Conservation (phyloP, 2,329 filamentous ascomycete species). For the Monosporascus sp. region DNA sequence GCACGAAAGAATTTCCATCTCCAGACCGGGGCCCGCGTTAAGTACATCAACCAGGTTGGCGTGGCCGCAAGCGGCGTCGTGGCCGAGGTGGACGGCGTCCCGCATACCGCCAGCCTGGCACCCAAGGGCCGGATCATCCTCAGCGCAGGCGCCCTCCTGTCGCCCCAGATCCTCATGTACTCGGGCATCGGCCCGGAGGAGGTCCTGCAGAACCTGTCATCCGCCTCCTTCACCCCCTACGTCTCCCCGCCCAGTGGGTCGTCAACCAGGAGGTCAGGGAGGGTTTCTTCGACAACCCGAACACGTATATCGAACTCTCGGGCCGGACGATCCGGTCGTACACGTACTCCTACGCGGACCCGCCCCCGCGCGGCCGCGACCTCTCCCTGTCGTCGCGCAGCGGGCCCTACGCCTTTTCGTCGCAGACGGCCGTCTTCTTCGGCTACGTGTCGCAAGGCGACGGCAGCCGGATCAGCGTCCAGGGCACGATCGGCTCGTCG, state of each 20-base stretch:
- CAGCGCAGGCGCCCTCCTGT: conserved; percentile 29
- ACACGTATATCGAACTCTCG: conserved; percentile 46
- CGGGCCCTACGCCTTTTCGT: conserved; percentile 48
- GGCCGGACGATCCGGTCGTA: conserved; percentile 39
- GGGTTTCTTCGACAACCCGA: conserved; percentile 50
- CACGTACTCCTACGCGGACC: conserved; percentile 39
- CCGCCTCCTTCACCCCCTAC: conserved; percentile 13
- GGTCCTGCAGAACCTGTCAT: conserved; percentile 11
- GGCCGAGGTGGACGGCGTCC: conserved; percentile 26
- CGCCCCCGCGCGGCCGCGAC: conserved; percentile 33
- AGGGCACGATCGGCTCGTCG: conserved; percentile 46
- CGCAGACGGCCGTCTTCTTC: conserved; percentile 50
- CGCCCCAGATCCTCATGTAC: conserved; percentile 30
- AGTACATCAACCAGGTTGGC: conserved; percentile 35
- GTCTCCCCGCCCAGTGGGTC: conserved; percentile 36
- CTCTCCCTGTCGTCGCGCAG: conserved; percentile 42
- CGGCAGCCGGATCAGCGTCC: conserved; percentile 37
- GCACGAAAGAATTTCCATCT: conserved; percentile 37
- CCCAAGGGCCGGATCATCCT: conserved; percentile 25
- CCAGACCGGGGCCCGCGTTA: conserved; percentile 35
- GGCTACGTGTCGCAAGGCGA: conserved; percentile 36
- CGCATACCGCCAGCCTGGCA: conserved; percentile 24
- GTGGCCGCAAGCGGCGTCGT: conserved; percentile 37
- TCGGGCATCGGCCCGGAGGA: conserved; percentile 31
- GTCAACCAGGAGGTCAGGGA: conserved; percentile 43